phyloP scores from a whole-genome alignment of 2,329 filamentous ascomycete species.

The Cladophialophora yegresii region DNA sequence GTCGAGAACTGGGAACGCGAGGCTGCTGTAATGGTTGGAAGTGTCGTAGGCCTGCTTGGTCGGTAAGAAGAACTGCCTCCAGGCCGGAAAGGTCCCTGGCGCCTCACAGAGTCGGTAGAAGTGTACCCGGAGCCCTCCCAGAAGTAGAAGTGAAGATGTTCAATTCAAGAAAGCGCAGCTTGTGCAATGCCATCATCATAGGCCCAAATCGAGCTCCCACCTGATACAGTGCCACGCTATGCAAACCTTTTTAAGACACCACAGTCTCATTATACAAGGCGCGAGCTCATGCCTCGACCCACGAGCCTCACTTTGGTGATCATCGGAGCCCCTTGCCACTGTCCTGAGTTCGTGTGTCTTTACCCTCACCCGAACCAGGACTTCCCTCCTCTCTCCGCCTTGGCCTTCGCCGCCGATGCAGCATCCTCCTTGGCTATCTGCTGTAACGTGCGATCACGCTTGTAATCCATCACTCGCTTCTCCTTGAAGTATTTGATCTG shows the following conservation, averaged over 20 bases:
- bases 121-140: neutral
- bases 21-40: constrained; percentile 90
- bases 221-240: constrained; percentile 10
- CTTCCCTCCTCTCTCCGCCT: constrained; percentile 42
- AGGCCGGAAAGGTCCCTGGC: neutral
- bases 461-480: constrained; percentile 85
- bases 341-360: too few species aligned
- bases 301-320: neutral
- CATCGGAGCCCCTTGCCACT: neutral
- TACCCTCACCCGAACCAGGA: constrained; percentile 36
- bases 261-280: neutral
- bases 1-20: constrained; percentile 78
- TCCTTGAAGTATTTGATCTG: constrained; percentile 98
- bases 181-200: neutral
- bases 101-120: neutral
- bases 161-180: constrained; percentile 1
- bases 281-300: neutral
- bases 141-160: constrained; percentile 11
- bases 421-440: constrained; percentile 74
- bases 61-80: constrained; percentile 17
- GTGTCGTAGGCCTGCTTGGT: constrained; percentile 65
- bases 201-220: neutral
- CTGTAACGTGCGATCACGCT: constrained; percentile 77
- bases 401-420: constrained; percentile 56
- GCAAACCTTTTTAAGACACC: constrained; percentile 1